A percentile compares a stretch with the other conserved stretches of the same genome.
These are phyloP conservation scores for Sclerospora graminicola DNA, from an alignment of 352 stramenopile species.

Conservation along the genomic window DNA sequence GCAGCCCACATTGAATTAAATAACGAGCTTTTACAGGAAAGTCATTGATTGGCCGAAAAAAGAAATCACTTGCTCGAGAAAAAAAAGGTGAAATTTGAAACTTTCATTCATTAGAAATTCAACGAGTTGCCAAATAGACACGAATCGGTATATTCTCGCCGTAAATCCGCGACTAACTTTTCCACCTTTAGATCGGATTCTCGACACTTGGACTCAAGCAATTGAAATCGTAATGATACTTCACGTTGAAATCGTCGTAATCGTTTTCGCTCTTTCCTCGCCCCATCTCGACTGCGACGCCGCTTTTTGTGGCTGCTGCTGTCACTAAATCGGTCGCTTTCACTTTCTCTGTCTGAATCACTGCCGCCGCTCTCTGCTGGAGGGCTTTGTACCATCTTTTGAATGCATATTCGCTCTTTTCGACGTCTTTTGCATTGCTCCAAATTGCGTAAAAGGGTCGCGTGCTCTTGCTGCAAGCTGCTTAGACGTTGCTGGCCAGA, in stretches of 20 bases:
- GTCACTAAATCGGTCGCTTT: constrained; percentile 2
- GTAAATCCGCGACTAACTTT: constrained; percentile 36
- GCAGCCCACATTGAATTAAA: constrained; percentile 36
- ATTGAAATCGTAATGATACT: constrained; percentile 40
- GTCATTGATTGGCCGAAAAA: neutral
- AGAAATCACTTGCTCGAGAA: too few species aligned
- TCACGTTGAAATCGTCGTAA: constrained; percentile 34
- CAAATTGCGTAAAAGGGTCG: constrained; percentile 22
- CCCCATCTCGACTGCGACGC: constrained; percentile 5
- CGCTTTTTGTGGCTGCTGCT: constrained; percentile 1
- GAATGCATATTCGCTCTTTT: constrained; percentile 24
- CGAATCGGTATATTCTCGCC: constrained; percentile 51
- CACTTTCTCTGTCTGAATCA: constrained; percentile 4
- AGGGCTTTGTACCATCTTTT: constrained; percentile 20
- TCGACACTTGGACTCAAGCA: constrained; percentile 50
- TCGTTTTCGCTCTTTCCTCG: constrained; percentile 35
- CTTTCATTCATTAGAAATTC: constrained; percentile 10
- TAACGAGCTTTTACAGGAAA: neutral
- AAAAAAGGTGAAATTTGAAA: too few species aligned
- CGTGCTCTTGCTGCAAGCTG: constrained; percentile 29
- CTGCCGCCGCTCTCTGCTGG: constrained; percentile 4
- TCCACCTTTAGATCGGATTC: constrained; percentile 46
- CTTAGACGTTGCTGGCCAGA: constrained; percentile 17
- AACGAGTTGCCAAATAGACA: constrained; percentile 46
- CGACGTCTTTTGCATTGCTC: constrained; percentile 29